Percentiles rank a stretch among this genome's conserved stretches.
Conservation (phyloP, 495 filamentous ascomycete species). For the Penicillium flavigenum region DNA sequence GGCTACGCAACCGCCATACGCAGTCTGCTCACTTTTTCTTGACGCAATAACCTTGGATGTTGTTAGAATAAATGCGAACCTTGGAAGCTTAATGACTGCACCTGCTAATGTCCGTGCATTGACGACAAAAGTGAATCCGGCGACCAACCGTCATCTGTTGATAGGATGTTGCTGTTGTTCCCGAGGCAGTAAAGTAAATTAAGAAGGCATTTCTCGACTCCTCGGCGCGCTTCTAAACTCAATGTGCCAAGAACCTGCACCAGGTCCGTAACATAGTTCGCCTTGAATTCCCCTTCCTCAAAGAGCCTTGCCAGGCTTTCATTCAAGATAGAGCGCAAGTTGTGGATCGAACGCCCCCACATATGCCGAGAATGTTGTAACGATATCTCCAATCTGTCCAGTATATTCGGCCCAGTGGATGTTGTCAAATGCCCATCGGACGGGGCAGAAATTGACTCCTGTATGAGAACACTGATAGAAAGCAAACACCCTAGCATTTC, state of each 20-base stretch:
- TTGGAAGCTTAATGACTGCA: neutral
- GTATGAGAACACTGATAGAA: slow-evolving; percentile 27
- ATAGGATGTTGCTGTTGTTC: slow-evolving; percentile 4
- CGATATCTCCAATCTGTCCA: slow-evolving; percentile 17
- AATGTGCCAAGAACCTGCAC: slow-evolving; percentile 23
- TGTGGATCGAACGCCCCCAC: slow-evolving; percentile 20
- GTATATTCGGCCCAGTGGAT: slow-evolving; percentile 6
- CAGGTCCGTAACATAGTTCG: slow-evolving; percentile 25
- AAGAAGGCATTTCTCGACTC: slow-evolving; percentile 32
- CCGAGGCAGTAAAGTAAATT: slow-evolving; percentile 26
- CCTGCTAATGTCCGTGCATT: too few relatives aligned
- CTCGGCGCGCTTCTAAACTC: slow-evolving; percentile 26
- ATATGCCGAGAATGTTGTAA: slow-evolving; percentile 8
- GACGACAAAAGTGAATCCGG: too few relatives aligned
- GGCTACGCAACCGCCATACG: too few relatives aligned
- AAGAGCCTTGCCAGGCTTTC: slow-evolving; percentile 14
- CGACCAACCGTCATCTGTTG: neutral
- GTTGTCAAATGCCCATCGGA: slow-evolving; percentile 2
- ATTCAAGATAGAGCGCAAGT: slow-evolving; percentile 22
- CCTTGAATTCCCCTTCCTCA: slow-evolving; percentile 13
- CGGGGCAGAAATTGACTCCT: slow-evolving; percentile 25
- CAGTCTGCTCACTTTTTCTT: neutral
- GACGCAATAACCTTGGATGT: neutral
- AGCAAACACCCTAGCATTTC: slow-evolving; percentile 26
- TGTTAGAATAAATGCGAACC: neutral